Conservation (phyloP, 2,329 filamentous ascomycete genomes). For the Ceratocystis destructans region DNA sequence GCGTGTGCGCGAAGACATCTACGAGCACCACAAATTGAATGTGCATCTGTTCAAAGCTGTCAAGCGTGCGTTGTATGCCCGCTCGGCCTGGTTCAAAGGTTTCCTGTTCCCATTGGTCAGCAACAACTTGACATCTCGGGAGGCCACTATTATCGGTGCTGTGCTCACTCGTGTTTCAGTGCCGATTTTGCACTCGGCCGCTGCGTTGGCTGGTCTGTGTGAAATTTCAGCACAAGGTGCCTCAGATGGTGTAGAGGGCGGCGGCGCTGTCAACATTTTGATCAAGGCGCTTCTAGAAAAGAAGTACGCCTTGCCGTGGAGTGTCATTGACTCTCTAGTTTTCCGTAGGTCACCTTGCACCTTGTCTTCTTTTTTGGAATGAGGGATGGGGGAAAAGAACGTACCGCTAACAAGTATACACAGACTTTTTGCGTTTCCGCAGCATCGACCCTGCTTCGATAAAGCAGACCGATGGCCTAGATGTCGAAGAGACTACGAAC, state of each 20-base stretch:
- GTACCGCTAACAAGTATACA: not conserved
- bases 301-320: constrained; percentile 89
- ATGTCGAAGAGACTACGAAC: constrained; percentile 41
- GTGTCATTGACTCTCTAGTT: constrained; percentile 85
- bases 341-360: constrained; percentile 35
- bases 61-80: constrained; percentile 88
- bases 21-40: constrained; percentile 87
- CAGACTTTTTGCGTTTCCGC: constrained; percentile 79
- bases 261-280: constrained; percentile 87
- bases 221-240: constrained; percentile 90
- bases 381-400: not conserved
- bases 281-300: constrained; percentile 89
- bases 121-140: constrained; percentile 75
- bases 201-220: constrained; percentile 79
- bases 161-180: constrained; percentile 76
- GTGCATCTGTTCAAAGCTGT: constrained; percentile 88
- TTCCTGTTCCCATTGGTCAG: constrained; percentile 81
- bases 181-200: constrained; percentile 82
- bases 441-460: constrained; percentile 48
- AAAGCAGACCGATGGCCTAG: constrained; percentile 34
- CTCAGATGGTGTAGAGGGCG: constrained; percentile 66
- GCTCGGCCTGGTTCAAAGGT: constrained; percentile 91
- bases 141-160: constrained; percentile 81
- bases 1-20: constrained; percentile 83
- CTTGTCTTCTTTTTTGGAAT: not conserved